Evolutionary conservation across 257 asterid genomes (phyloP).

Genomic region (Cynanchum wilfordii): DNA sequence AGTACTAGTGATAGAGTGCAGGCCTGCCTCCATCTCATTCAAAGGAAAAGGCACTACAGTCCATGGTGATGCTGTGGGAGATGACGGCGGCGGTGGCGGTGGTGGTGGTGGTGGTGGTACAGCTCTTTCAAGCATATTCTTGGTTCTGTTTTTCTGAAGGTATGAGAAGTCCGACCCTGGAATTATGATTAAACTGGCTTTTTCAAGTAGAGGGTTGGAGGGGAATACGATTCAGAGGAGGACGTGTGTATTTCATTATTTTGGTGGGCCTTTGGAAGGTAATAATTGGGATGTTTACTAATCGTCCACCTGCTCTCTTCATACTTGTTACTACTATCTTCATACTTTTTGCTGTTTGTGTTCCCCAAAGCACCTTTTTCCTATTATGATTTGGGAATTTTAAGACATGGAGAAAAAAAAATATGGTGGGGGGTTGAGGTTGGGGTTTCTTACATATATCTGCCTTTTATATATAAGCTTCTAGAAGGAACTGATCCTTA

Average conservation of each 20-base stretch:
- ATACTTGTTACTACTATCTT: neutral
- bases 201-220: constrained; percentile 1
- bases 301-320: constrained; percentile 15
- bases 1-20: constrained; percentile 23
- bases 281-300: constrained; percentile 1
- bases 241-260: constrained; percentile 16
- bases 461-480: neutral
- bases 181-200: neutral
- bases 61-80: constrained; percentile 11
- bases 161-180: neutral
- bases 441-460: neutral
- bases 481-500: neutral
- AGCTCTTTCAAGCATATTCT: constrained; percentile 8
- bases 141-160: neutral
- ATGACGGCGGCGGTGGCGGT: neutral
- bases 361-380: too few species aligned
- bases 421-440: neutral
- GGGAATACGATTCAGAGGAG: neutral
- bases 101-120: neutral
- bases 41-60: constrained; percentile 1
- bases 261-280: constrained; percentile 19
- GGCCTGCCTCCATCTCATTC: constrained; percentile 4
- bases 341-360: neutral
- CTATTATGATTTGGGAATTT: neutral
- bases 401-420: too few species aligned